Evolutionary conservation across 164 flowering plant genomes (phyloP).

Genomic region (Nelumbo lutea): DNA sequence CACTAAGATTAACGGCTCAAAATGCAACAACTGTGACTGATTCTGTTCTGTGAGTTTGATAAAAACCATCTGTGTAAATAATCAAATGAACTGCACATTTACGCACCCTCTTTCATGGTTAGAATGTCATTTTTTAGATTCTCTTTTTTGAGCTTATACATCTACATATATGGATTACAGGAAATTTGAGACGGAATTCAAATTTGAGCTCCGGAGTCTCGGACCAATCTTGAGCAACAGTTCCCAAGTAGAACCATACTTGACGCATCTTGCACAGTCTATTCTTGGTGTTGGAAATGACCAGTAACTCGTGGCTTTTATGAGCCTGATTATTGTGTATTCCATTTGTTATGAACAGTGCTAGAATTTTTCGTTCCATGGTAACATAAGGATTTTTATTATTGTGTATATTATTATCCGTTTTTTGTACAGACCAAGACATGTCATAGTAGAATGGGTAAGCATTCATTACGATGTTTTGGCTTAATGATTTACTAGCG

Average conservation of each 20-base stretch:
- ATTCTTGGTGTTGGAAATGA: constrained; percentile 75
- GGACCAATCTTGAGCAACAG: constrained; percentile 74
- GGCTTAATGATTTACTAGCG: too few relatives aligned
- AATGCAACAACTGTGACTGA: constrained; percentile 44
- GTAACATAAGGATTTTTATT: too few relatives aligned
- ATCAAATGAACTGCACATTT: not conserved
- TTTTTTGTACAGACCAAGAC: too few relatives aligned
- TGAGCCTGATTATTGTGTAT: not conserved
- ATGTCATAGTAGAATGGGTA: too few relatives aligned
- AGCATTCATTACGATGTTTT: too few relatives aligned
- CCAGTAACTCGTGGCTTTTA: constrained; percentile 15
- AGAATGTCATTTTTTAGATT: not conserved
- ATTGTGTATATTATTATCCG: too few relatives aligned
- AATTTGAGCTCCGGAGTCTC: constrained; percentile 70
- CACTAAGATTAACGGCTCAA: constrained; percentile 29
- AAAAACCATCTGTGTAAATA: not conserved
- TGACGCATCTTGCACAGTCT: constrained; percentile 93
- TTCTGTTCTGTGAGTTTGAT: constrained; percentile 59
- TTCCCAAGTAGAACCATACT: constrained; percentile 85
- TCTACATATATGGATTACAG: constrained; percentile 33
- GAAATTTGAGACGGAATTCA: constrained; percentile 86
- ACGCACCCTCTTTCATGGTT: constrained; percentile 1
- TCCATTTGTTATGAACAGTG: not conserved
- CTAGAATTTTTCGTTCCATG: too few relatives aligned
- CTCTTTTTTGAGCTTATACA: not conserved